A percentile compares a stretch with the other conserved stretches of the same genome.
Evolutionary conservation across 2,329 filamentous ascomycete species (phyloP).

Genomic region (Emericellopsis atlantica): DNA sequence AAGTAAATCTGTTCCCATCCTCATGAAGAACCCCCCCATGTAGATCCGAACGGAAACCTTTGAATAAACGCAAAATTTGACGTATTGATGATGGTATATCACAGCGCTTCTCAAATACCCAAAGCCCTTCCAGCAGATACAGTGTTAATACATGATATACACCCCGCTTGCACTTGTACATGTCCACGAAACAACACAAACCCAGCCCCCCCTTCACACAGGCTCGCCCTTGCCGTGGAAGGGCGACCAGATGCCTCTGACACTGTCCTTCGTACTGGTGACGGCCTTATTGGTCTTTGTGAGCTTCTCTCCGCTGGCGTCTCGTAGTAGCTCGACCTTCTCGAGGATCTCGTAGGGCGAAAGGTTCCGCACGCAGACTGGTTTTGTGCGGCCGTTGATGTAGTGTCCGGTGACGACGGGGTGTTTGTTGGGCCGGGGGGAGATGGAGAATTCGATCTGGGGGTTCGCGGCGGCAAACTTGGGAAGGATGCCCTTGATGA

Average conservation of each 20-base stretch:
- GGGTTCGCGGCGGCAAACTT: conserved; percentile 73
- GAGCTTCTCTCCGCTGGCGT: conserved; percentile 65
- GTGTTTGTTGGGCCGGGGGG: conserved; percentile 79
- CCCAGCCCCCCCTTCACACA: conserved; percentile 24
- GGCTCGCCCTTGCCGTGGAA: conserved; percentile 49
- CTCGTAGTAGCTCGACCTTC: conserved; percentile 62
- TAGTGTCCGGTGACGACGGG: conserved; percentile 83
- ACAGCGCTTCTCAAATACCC: neutral
- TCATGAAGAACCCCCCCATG: neutral
- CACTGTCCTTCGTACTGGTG: conserved; percentile 49
- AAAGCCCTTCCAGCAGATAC: neutral
- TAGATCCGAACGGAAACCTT: neutral
- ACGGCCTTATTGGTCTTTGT: conserved; percentile 51
- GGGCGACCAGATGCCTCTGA: conserved; percentile 59
- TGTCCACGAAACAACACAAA: neutral
- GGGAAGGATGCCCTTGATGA: conserved; percentile 66
- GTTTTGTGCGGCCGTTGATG: conserved; percentile 78
- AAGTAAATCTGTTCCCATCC: conserved; percentile 20
- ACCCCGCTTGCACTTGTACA: neutral
- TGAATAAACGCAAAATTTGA: neutral
- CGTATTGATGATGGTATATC: neutral
- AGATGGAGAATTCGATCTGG: conserved; percentile 82
- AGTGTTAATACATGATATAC: neutral
- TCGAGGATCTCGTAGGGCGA: conserved; percentile 67
- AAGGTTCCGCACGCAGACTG: conserved; percentile 81